phyloP scores from a whole-genome alignment of 495 filamentous ascomycete species.

The Trichocladium uniseriatum region DNA sequence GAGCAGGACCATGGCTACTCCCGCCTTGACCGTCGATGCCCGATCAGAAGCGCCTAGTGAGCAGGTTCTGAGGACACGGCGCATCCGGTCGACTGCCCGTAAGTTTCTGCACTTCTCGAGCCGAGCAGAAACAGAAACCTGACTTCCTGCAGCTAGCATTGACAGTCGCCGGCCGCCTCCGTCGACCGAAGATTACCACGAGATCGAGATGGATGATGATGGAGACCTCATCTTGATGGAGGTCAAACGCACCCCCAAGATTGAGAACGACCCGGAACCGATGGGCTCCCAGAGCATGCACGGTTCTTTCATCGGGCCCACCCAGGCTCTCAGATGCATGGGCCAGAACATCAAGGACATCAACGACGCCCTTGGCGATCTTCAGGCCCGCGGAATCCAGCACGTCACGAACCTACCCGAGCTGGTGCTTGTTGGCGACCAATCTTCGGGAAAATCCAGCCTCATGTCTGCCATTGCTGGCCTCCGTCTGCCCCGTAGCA shows the following conservation, averaged over 20 bases:
- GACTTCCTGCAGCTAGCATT: conserved; percentile 19
- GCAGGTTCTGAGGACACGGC: not conserved
- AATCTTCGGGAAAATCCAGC: conserved; percentile 70
- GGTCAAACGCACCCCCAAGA: conserved; percentile 3
- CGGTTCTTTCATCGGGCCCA: conserved; percentile 27
- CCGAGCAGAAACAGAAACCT: not conserved
- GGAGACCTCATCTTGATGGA: conserved; percentile 17
- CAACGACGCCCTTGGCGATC: conserved; percentile 39
- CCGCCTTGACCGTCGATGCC: not conserved
- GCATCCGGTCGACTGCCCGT: conserved; percentile 19
- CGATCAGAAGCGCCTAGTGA: conserved; percentile 8
- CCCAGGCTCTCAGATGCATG: conserved; percentile 31
- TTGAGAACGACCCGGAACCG: not conserved
- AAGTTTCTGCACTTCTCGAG: conserved; percentile 3
- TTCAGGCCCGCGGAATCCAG: conserved; percentile 39
- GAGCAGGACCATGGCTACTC: too few species aligned
- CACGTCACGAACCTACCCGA: conserved; percentile 58
- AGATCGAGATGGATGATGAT: conserved; percentile 5
- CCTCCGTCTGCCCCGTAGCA: conserved; percentile 61
- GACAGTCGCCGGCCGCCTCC: conserved; percentile 8
- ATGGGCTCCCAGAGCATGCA: conserved; percentile 8
- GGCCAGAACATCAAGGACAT: conserved; percentile 36
- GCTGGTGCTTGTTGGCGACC: conserved; percentile 72
- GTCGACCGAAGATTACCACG: not conserved
- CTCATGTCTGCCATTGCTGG: conserved; percentile 72